phyloP scores from a whole-genome alignment of 345 rosid genomes.

The Heritiera fomes region DNA sequence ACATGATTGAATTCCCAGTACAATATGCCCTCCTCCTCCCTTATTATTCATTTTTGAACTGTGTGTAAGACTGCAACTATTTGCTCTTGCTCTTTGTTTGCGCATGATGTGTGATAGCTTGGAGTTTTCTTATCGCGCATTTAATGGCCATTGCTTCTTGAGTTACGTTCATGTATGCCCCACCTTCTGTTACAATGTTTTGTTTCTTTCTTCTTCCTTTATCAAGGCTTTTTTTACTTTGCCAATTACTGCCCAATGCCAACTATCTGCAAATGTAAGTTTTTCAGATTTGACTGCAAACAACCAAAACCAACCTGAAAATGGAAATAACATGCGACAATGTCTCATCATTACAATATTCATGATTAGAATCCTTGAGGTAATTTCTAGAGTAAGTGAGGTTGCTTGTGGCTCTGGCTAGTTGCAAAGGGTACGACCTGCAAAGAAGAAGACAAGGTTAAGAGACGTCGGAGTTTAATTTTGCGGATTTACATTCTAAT shows the following conservation, averaged over 20 bases:
- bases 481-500: no score
- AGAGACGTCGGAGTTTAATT: no score
- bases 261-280: background rate
- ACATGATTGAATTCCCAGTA: conserved; percentile 13
- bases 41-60: conserved; percentile 1
- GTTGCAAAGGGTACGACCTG: no score
- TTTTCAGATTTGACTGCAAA: background rate
- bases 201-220: conserved; percentile 7
- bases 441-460: no score
- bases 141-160: background rate
- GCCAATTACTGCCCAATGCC: background rate
- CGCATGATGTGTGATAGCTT: background rate
- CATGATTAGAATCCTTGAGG: background rate
- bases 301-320: background rate
- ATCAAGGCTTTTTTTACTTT: background rate
- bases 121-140: background rate
- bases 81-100: conserved; percentile 10
- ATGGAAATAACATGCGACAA: background rate
- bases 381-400: no score
- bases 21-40: background rate
- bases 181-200: conserved; percentile 9
- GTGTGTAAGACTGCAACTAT: background rate
- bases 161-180: background rate
- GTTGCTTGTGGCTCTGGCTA: no score
- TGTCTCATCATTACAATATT: background rate